Base-by-base conservation (phyloP, 495 filamentous ascomycete genomes). In the Penicillium roqueforti region DNA sequence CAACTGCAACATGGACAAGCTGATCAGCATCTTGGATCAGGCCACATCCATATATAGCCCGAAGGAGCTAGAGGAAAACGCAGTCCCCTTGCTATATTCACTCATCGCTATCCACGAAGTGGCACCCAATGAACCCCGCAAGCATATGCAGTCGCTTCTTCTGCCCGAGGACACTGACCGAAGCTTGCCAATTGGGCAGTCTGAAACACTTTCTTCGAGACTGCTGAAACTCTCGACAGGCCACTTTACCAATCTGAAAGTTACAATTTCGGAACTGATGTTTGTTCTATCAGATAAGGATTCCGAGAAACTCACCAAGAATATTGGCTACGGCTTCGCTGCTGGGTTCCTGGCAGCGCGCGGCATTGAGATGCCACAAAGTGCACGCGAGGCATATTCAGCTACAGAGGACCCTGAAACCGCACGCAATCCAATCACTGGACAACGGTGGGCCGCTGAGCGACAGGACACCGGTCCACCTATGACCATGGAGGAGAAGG, bases 401-500 rank as follows among this genome's bases (percentile, higher is more conserved):
- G 73, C 66, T 3, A 69, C 70, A 20, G 69, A 60, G 36, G 69
- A 69, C n/a, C 61, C 67, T 4, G 64, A 72, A 31, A 45, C 63
- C 3, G 66, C 62, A 13, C 70, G 95, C 39, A 98, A 98, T 61
- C 92, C 91, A 2, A 82, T 98, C 23, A 97, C 93, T 3, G 93
- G 93, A 0, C 93, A 98, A 68, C 80, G 85, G 47, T 68, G 87
- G 60, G 85, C 89, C 52, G 79, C 77, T 22, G 92, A 95, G 67
- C 77, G 76, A 13, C 48, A 68, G 42, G 70, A 77, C 8, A 68
- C 80, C 4, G 70, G 74, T 8, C 81, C 80, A 1, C 80, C 84
- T 18, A 97, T 98, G 93, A 92, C 87, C 6, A 75, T 85, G 29
- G 93, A 88, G 54, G 92, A 98, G 77, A 96, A 87, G 69, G 90